Conservation (phyloP, 1,284 basidiomycete species). For the Phaffia rhodozyma region DNA sequence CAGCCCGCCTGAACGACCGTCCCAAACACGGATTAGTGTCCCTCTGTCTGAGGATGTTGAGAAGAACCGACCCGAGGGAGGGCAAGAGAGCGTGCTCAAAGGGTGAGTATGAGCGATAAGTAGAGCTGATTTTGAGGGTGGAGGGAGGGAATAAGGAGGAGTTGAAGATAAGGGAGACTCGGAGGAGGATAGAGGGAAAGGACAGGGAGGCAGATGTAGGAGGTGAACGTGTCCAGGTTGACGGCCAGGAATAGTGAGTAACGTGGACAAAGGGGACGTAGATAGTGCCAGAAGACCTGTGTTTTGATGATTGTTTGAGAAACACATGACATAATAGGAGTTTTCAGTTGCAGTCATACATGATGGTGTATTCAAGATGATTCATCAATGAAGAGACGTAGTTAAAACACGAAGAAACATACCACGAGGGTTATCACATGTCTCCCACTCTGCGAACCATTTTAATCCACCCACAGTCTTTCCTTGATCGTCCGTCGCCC, state of each 20-base stretch:
- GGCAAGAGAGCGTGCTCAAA: slow-evolving; percentile 62
- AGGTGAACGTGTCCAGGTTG: slow-evolving; percentile 86
- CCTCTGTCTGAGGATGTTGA: slow-evolving; percentile 76
- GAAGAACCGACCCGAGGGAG: slow-evolving; percentile 63
- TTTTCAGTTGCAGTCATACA: not conserved
- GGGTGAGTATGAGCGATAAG: slow-evolving; percentile 74
- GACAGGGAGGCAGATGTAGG: slow-evolving; percentile 69
- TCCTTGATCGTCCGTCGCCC: not conserved
- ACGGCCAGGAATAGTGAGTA: slow-evolving; percentile 75
- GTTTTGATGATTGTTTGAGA: not conserved
- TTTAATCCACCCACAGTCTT: slow-evolving; percentile 34
- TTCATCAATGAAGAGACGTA: not conserved
- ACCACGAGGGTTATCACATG: slow-evolving; percentile 78
- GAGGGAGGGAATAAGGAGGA: slow-evolving; percentile 1
- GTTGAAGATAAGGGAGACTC: slow-evolving; percentile 20
- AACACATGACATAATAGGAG: not conserved
- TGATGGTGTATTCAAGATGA: not conserved
- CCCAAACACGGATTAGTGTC: slow-evolving; percentile 83
- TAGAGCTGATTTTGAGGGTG: slow-evolving; percentile 43
- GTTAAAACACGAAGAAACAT: slow-evolving; percentile 25
- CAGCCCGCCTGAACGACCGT: slow-evolving; percentile 59
- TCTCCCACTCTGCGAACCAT: slow-evolving; percentile 72
- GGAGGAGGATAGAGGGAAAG: slow-evolving; percentile 42
- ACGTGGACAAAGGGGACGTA: slow-evolving; percentile 58
- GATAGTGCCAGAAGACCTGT: slow-evolving; percentile 73